Evolutionary conservation across 148 eudicot genomes (phyloP), one percentile per base, ranked within the genome.

Genomic region (Cornus kousa): DNA sequence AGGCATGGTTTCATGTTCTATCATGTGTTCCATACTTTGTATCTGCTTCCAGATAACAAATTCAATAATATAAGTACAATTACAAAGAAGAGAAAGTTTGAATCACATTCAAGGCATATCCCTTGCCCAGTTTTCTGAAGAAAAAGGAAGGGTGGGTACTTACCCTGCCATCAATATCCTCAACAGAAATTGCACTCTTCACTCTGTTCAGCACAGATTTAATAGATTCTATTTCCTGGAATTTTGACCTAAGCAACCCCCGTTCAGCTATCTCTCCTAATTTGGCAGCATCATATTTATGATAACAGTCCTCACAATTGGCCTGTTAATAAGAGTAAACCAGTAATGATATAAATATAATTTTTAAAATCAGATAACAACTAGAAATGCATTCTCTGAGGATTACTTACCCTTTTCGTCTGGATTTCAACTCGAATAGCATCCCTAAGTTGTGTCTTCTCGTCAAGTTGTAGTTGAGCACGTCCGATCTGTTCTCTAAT

Each of bases 1-100:
- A 35, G 84, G 78, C 75, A 87, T 74, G 50, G 99, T 96, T 84
- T 96, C 97, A 79, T 96, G 99, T 83, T 89, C 89, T 69, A 96
- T 87, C 88, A 74, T 88, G 82, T 80, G 94, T 77, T 93, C 95
- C 91, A 92, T 82, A 74, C 67, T 69, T 28, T 77, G 70, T 76
- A 96, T 90, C 98, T 96, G 94, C 78, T 81, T 80, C 53, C 71
- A 74, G 59, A 50, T 14, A 55, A 74, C 3, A 70, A 32, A 59
- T 24, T 75, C 28, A 86, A 39, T 5, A 19, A 39, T 71, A 65
- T 31, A 60, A 46, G 69, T 23, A 16, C 69, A 46, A 68, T 53
- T 50, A 31, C 20, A 32, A 77, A 32, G n/a, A 5, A 0, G 39
- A 13, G 55, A 68, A 10, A 33, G 19, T 19, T 17, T 10, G 66